Base-by-base conservation (phyloP, 345 rosid species). In the Carallia brachiata region DNA sequence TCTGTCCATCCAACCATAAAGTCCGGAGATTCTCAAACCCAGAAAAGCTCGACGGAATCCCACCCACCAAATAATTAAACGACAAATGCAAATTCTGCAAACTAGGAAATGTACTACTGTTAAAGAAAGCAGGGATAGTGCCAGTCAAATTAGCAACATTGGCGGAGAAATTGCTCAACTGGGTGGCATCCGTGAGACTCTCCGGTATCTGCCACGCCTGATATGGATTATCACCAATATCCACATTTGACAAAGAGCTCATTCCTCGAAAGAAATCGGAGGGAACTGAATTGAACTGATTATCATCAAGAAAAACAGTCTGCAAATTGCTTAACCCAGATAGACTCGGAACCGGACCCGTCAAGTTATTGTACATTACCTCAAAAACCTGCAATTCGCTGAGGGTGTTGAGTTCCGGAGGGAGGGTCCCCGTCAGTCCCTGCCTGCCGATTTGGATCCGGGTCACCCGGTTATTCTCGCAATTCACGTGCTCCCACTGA, bases 191-290 rank as follows among this genome's bases (percentile, higher is more conserved):
- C 17, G 64, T 71, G 4, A 95, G 73, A 52, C 84, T 75, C 0
- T 61, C 68, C 0, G 97, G 96, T 30, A 95, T 83, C 52, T 70
- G 52, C 92, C 96, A 95, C 0, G 82, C 28, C 4, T 64, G 0
- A 44, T 86, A 82, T 1, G 83, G 81, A 56, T 90, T 92, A 36
- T 79, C 39, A 74, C 84, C 86, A 3, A 92, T 68, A 65, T 34
- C 71, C 56, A 78, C 80, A 3, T 28, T n/a, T 18, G 68, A 72
- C 63, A 92, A 66, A 2, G 88, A 74, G n/a, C 59, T 71, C 83
- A 92, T 59, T 0, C 89, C 88, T 0, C 67, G 1, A 83, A 95
- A 90, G 78, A 95, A 91, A 72, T 85, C 88, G 1, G 78, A 1
- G 0, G 91, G 92, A 0, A 87, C 36, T 0, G 89, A 82, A 16